phyloP scores from a whole-genome alignment of 331 rosid species.

The Malus hybrid region DNA sequence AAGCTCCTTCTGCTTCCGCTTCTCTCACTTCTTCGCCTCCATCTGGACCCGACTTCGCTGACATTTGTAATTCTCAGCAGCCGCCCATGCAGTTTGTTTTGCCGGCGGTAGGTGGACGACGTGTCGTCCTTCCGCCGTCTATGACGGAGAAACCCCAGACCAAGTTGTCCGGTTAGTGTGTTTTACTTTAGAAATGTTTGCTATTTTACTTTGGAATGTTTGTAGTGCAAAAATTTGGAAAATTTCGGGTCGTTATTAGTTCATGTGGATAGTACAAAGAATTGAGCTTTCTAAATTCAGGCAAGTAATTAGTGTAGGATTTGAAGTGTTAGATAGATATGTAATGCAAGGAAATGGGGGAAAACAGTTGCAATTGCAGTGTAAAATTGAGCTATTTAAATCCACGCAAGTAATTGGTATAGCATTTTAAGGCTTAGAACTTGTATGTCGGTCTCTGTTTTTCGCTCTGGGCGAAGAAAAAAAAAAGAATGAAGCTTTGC shows the following conservation, averaged over 20 bases:
- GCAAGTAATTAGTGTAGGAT: not conserved
- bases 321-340: too few relatives aligned
- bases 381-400: not conserved
- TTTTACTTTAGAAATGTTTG: not conserved
- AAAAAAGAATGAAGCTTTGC: not conserved
- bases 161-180: conserved; percentile 25
- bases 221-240: not conserved
- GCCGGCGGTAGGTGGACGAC: conserved; percentile 13
- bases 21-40: conserved; percentile 16
- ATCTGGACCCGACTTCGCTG: not conserved
- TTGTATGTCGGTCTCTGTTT: not conserved
- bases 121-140: conserved; percentile 9
- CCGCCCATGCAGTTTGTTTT: not conserved
- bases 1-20: conserved; percentile 12
- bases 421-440: not conserved
- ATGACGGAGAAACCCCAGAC: conserved; percentile 7
- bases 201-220: not conserved
- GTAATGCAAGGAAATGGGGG: too few relatives aligned
- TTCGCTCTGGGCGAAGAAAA: not conserved
- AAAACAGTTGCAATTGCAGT: not conserved
- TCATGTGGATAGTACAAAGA: not conserved
- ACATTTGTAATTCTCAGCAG: not conserved
- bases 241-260: not conserved
- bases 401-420: too few relatives aligned
- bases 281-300: not conserved